Percentiles rank a stretch among this genome's conserved stretches.
phyloP scores from a whole-genome alignment of 2,329 filamentous ascomycete genomes.

The Escovopsis sp. region DNA sequence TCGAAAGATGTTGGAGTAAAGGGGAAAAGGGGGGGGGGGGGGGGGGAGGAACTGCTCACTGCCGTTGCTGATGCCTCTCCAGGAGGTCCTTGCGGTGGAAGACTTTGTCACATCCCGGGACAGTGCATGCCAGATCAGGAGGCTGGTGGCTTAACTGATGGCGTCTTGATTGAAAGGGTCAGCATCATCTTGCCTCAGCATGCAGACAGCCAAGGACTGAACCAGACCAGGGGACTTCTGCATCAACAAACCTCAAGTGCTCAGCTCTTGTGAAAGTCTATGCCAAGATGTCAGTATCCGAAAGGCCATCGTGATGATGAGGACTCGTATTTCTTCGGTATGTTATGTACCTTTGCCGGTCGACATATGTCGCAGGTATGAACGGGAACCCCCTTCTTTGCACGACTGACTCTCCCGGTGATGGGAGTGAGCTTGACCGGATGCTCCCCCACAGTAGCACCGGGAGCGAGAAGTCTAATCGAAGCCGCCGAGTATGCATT shows the following conservation, averaged over 20 bases:
- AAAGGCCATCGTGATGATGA: too few relatives aligned
- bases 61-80: constrained; percentile 34
- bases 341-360: constrained; percentile 39
- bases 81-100: constrained; percentile 46
- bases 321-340: too few relatives aligned
- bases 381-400: constrained; percentile 43
- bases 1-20: too few relatives aligned
- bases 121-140: constrained; percentile 34
- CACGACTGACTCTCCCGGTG: constrained; percentile 39
- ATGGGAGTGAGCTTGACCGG: constrained; percentile 39
- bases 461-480: constrained; percentile 26
- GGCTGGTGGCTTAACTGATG: constrained; percentile 45
- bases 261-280: constrained; percentile 50
- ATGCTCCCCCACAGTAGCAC: constrained; percentile 17
- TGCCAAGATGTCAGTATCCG: too few relatives aligned
- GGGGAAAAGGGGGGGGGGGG: too few relatives aligned
- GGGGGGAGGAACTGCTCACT: too few relatives aligned
- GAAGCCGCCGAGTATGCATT: constrained; percentile 13
- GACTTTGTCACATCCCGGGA: constrained; percentile 37
- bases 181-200: constrained; percentile 2
- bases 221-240: not conserved
- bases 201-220: too few relatives aligned
- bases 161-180: constrained; percentile 25
- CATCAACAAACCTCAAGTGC: constrained; percentile 36
- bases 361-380: constrained; percentile 37